These are phyloP conservation scores for Nissolia schottii DNA, from an alignment of 306 rosid species.

Conservation along the genomic window DNA sequence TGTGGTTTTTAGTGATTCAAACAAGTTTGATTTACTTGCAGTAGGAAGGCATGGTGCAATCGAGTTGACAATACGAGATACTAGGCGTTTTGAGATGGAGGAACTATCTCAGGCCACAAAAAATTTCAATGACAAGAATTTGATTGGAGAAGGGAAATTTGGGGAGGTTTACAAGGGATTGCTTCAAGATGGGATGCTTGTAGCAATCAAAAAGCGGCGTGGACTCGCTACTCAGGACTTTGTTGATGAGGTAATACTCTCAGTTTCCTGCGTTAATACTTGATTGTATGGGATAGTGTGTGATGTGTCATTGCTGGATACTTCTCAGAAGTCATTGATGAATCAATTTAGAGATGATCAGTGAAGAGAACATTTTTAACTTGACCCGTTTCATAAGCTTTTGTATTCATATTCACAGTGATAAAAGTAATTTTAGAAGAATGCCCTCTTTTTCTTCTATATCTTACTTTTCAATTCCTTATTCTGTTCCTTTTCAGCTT, in stretches of 20 bases:
- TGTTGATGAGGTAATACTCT: slow-evolving; percentile 64
- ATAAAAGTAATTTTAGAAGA: not conserved
- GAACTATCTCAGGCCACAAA: slow-evolving; percentile 66
- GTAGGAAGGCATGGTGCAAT: slow-evolving; percentile 59
- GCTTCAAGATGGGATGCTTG: slow-evolving; percentile 91
- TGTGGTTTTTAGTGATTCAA: not conserved
- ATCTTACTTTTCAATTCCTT: not conserved
- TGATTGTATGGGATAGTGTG: not conserved
- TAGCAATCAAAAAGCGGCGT: slow-evolving; percentile 76
- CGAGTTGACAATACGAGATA: slow-evolving; percentile 50
- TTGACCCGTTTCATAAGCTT: not conserved
- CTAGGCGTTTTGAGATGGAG: slow-evolving; percentile 62
- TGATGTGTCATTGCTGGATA: not conserved
- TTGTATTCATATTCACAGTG: not conserved
- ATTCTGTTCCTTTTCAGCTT: not conserved
- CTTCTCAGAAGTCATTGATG: slow-evolving; percentile 2
- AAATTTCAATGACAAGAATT: slow-evolving; percentile 55
- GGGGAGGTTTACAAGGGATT: slow-evolving; percentile 86
- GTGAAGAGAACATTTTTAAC: not conserved
- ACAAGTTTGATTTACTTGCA: slow-evolving; percentile 27
- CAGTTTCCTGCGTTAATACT: slow-evolving; percentile 5
- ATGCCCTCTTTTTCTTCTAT: not conserved
- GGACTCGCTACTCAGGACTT: slow-evolving; percentile 69
- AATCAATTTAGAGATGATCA: not conserved
- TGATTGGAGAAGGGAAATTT: slow-evolving; percentile 70